Base-by-base conservation (phyloP, 2,329 filamentous ascomycete species). In the Botrytis byssoidea region DNA sequence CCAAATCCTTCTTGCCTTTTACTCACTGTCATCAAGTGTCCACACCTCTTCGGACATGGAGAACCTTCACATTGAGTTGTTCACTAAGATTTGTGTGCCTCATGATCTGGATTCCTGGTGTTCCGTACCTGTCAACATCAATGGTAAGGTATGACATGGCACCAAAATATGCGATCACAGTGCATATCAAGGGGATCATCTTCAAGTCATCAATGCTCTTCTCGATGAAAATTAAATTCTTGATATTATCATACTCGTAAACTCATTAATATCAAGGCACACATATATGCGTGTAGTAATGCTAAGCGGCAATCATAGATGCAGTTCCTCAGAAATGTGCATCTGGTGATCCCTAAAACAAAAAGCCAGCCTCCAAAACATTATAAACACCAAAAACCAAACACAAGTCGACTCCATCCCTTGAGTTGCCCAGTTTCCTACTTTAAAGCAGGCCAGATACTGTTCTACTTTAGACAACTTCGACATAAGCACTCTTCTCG, bases 401-500 rank as follows among this genome's bases (percentile, higher is more conserved):
- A 32, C 29, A 32, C 18, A 42, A 1, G 6, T n/a, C 25, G 22
- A 9, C 18, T 3, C 29, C 42, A 22, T 3, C 18, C 32, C n/a
- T 7, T 14, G 18, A 42, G 2, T 29, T 29, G 25, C n/a, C 35
- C 35, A 44, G 32, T 42, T 25, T 25, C 35, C 18, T 10, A 22
- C n/a, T 42, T 25, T 51, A 25, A 55, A 67, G 25, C 14, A 20
- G 12, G 44, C 14, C 1, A 42, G 44, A 55, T 37, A 74, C n/a
- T 46, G 42, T 57, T 25, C 35, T 4, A n/a, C 22, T 42, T 22
- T 57, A 67, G 48, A 61, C 66, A 25, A 64, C 46, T 59, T 73
- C 72, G 22, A 70, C 66, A 59, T 73, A 59, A 20, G 66, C 32
- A 29, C 75, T 61, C 65, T 77, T 75, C 74, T 76, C 77, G 68